Base-by-base conservation (phyloP, 257 asterid species). In the Schizonepeta tenuifolia region DNA sequence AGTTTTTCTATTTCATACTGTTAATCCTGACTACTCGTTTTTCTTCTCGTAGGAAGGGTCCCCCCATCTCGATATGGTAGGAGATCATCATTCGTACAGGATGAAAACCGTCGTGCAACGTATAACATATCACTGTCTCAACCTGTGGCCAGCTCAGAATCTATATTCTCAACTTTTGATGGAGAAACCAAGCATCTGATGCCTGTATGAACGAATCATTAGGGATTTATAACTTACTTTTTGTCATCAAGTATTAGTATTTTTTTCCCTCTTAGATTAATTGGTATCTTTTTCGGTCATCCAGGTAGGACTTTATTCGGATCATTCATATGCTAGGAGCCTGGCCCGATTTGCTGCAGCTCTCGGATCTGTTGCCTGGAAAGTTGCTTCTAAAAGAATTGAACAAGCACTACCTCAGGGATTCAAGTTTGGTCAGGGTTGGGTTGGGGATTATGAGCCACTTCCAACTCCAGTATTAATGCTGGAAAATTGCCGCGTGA, bases 391-490 rank as follows among this genome's bases (percentile, higher is more conserved):
- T 26, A 86, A 84, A 79, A 89, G 90, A 76, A 92, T 95, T 50
- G 98, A 90, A 79, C 96, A 87, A 77, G 95, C 90, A 66, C 83
- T 95, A 55, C 96, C 99, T 79, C 79, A 88, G 74, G 99, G 87
- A 33, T 78, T 79, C 70, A 85, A 90, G 80, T 95, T 83, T 79
- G 99, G 97, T 46, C 93, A 86, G 44, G 99, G 99, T 10, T 95
- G 99, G 99, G 97, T 95, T 15, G 98, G 96, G 72, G 99, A 95
- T 71, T 95, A 92, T 31, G 99, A 95, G 72, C 92, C 98, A 41
- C 96, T 84, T 69, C 96, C 97, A 36, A 90, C 97, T 71, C 89
- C 98, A 0, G 79, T 89, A 28, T 64, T 88, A 71, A 81, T 92
- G 81, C 87, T 89, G 49, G 89, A 85, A 79, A 89, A 86, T 65